phyloP scores from a whole-genome alignment of 1,139 yeast species.

The Yamadazyma kanchanaburiensis region DNA sequence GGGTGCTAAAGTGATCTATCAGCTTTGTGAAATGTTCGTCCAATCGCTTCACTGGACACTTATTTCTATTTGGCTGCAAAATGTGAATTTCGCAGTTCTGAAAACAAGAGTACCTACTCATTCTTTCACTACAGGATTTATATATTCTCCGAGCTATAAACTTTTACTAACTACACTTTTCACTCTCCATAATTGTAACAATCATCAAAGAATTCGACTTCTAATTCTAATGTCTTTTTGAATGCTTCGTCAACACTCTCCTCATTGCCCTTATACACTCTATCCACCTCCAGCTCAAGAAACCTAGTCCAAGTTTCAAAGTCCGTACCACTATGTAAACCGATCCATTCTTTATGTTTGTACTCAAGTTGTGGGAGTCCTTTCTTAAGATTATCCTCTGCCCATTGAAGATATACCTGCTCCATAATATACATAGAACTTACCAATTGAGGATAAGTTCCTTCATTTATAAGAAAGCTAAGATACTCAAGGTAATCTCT shows the following conservation, averaged over 20 bases:
- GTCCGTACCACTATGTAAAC: slow-evolving; percentile 45
- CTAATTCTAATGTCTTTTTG: slow-evolving; percentile 32
- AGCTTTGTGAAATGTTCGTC: no score
- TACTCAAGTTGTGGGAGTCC: slow-evolving; percentile 32
- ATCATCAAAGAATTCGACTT: slow-evolving; percentile 43
- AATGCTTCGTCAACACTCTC: slow-evolving; percentile 29
- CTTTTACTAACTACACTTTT: no score
- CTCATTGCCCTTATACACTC: slow-evolving; percentile 19
- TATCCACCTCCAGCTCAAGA: slow-evolving; percentile 40
- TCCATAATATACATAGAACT: slow-evolving; percentile 49
- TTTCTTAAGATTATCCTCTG: slow-evolving; percentile 24
- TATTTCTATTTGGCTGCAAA: no score
- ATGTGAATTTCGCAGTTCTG: no score
- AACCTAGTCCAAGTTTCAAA: slow-evolving; percentile 47
- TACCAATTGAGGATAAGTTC: slow-evolving; percentile 41
- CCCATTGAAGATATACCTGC: slow-evolving; percentile 52
- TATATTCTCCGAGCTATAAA: no score
- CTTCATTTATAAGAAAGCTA: slow-evolving; percentile 22
- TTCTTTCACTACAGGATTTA: no score
- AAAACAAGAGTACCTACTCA: no score
- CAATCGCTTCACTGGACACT: no score
- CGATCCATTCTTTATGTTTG: slow-evolving; percentile 51
- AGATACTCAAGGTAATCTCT: slow-evolving; percentile 35
- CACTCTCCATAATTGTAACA: slow-evolving; percentile 31
- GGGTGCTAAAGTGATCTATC: no score